Evolutionary conservation across 192 early-diverging fungal species (phyloP).

Genomic region (Backusella australiensis): DNA sequence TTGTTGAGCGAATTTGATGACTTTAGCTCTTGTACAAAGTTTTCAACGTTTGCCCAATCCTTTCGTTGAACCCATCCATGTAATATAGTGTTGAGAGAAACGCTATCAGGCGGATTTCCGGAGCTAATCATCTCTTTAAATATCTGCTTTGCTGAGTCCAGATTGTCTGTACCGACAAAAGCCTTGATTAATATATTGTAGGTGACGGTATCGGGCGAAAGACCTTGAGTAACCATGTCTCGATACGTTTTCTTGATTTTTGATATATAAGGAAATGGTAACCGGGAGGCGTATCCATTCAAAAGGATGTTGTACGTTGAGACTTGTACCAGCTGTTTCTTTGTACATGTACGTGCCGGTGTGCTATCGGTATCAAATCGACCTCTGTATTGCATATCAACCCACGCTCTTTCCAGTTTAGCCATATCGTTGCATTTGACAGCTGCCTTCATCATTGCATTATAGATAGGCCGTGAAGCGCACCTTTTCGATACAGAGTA

Average conservation of each 20-base stretch:
- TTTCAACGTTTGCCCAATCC: slow-evolving; percentile 19
- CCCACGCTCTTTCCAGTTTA: slow-evolving; percentile 14
- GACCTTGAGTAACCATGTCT: neutral
- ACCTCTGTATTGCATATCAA: slow-evolving; percentile 18
- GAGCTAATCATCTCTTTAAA: slow-evolving; percentile 16
- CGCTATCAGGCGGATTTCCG: slow-evolving; percentile 9
- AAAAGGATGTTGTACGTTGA: slow-evolving; percentile 18
- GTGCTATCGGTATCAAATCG: neutral
- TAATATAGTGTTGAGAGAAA: slow-evolving; percentile 18
- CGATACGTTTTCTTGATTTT: neutral
- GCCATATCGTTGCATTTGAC: slow-evolving; percentile 3
- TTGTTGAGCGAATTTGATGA: neutral
- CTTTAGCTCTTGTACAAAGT: slow-evolving; percentile 8
- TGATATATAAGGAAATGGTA: slow-evolving; percentile 11
- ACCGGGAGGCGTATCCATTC: slow-evolving; percentile 19
- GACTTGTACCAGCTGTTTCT: neutral
- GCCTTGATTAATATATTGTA: slow-evolving; percentile 32
- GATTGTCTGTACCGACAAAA: slow-evolving; percentile 9
- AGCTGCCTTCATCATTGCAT: slow-evolving; percentile 17
- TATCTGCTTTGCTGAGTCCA: slow-evolving; percentile 11
- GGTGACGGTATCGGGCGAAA: slow-evolving; percentile 13
- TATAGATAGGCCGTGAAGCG: neutral
- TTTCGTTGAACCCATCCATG: slow-evolving; percentile 13
- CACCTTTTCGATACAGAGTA: slow-evolving; percentile 4
- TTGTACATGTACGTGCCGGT: neutral